These are phyloP conservation scores for Paecilomyces sp. DNA, from an alignment of 2,329 filamentous ascomycete species.

Conservation along the genomic window DNA sequence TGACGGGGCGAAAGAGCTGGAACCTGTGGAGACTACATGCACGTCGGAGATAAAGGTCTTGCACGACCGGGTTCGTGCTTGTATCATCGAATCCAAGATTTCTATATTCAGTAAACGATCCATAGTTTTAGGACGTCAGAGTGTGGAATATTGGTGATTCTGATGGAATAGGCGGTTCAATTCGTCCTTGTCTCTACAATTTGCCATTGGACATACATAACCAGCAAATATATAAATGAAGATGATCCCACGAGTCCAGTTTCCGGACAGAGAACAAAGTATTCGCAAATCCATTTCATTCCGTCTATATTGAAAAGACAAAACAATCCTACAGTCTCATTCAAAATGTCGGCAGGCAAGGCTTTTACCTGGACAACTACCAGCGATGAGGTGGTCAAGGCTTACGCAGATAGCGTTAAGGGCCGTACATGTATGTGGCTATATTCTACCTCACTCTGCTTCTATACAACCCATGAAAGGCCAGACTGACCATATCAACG, in stretches of 20 bases:
- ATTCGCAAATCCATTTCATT: not conserved
- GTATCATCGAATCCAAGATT: not conserved
- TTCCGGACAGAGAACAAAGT: not conserved
- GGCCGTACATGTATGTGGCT: not conserved
- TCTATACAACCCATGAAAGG: not conserved
- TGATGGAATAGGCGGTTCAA: not conserved
- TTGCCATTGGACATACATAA: not conserved
- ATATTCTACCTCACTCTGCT: not conserved
- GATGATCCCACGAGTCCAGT: not conserved
- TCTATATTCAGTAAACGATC: not conserved
- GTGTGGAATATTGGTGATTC: not conserved
- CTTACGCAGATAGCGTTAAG: not conserved
- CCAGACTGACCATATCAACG: not conserved
- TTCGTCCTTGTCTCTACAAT: not conserved
- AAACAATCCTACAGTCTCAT: not conserved
- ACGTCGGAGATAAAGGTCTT: not conserved
- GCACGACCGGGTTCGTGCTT: not conserved
- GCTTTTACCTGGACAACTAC: not conserved
- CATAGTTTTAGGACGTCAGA: not conserved
- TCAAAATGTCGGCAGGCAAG: not conserved
- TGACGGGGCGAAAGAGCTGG: not conserved
- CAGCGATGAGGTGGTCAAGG: not conserved
- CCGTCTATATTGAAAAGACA: not conserved
- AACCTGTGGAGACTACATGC: not conserved
- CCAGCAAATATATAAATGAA: not conserved